Evolutionary conservation across 306 rosid species (phyloP).

Genomic region (Citrullus colocynthis): DNA sequence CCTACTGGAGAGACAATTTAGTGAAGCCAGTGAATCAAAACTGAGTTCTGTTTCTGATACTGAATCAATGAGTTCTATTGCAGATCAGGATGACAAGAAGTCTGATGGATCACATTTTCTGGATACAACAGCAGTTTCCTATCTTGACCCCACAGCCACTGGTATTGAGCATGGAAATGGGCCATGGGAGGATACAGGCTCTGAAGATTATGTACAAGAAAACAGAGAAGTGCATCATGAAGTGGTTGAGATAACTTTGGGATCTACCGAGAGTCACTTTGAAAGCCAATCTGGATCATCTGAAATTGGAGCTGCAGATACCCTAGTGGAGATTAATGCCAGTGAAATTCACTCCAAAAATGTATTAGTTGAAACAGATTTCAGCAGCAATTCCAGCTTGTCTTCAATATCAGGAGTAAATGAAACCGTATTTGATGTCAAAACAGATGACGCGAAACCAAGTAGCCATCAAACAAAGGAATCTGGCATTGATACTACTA

Average conservation of each 20-base stretch:
- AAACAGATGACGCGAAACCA: conserved; percentile 22
- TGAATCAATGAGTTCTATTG: conserved; percentile 57
- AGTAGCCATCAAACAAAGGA: conserved; percentile 17
- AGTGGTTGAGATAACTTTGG: conserved; percentile 52
- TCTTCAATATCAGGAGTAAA: conserved; percentile 48
- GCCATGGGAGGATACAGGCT: conserved; percentile 34
- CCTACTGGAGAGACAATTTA: conserved; percentile 56
- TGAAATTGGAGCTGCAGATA: conserved; percentile 23
- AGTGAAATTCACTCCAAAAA: conserved; percentile 24
- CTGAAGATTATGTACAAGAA: conserved; percentile 28
- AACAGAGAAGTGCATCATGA: conserved; percentile 27
- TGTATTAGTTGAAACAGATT: conserved; percentile 37
- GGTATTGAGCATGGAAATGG: conserved; percentile 37
- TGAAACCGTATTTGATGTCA: conserved; percentile 27
- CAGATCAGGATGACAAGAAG: conserved; percentile 65
- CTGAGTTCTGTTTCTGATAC: conserved; percentile 80
- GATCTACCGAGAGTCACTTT: conserved; percentile 34
- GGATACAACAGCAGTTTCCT: conserved; percentile 35
- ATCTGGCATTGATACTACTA: conserved; percentile 7
- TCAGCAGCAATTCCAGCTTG: conserved; percentile 41
- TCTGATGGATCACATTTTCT: conserved; percentile 41
- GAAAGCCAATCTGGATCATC: conserved; percentile 21
- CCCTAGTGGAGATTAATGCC: conserved; percentile 20
- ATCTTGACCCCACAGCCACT: conserved; percentile 26
- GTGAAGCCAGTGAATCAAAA: conserved; percentile 73